Evolutionary conservation across 2,329 filamentous ascomycete genomes (phyloP).

Genomic region (Tetracladium maxilliforme): DNA sequence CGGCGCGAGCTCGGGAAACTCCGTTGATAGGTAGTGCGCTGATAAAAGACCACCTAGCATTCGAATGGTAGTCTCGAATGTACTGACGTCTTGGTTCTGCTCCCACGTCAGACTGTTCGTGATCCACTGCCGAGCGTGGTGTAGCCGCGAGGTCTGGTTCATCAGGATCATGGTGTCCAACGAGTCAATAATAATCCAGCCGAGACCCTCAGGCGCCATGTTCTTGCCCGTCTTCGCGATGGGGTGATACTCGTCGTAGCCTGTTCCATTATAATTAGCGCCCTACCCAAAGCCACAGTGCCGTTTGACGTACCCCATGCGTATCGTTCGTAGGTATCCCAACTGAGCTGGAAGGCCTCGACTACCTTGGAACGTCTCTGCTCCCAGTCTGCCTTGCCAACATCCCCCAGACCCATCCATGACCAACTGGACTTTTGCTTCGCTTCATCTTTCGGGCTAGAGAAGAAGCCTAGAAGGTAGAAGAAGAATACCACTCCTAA

Average conservation of each 20-base stretch:
- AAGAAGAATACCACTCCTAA: conserved; percentile 41
- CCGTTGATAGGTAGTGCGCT: conserved; percentile 85
- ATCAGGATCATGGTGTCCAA: conserved; percentile 96
- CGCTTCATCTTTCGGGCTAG: conserved; percentile 15
- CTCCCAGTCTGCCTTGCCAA: conserved; percentile 51
- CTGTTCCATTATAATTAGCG: conserved; percentile 18
- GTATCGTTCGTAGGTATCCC: conserved; percentile 83
- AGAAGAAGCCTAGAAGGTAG: conserved; percentile 57
- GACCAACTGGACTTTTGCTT: conserved; percentile 21
- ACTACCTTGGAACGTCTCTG: conserved; percentile 67
- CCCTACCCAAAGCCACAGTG: conserved; percentile 1
- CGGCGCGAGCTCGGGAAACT: conserved; percentile 66
- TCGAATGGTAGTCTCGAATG: conserved; percentile 93
- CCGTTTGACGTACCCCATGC: conserved; percentile 63
- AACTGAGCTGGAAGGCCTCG: conserved; percentile 82
- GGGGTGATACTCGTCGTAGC: conserved; percentile 78
- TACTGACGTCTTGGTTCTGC: conserved; percentile 90
- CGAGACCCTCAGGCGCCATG: conserved; percentile 80
- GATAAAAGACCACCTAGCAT: conserved; percentile 91
- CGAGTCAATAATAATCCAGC: conserved; percentile 96
- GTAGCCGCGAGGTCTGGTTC: conserved; percentile 80
- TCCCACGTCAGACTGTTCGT: conserved; percentile 69
- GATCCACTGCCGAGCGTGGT: conserved; percentile 82
- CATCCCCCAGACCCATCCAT: conserved; percentile 36
- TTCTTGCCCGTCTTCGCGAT: conserved; percentile 63